Base-by-base conservation (phyloP, 176 grass and related monocot species). In the Triticum turgidum region DNA sequence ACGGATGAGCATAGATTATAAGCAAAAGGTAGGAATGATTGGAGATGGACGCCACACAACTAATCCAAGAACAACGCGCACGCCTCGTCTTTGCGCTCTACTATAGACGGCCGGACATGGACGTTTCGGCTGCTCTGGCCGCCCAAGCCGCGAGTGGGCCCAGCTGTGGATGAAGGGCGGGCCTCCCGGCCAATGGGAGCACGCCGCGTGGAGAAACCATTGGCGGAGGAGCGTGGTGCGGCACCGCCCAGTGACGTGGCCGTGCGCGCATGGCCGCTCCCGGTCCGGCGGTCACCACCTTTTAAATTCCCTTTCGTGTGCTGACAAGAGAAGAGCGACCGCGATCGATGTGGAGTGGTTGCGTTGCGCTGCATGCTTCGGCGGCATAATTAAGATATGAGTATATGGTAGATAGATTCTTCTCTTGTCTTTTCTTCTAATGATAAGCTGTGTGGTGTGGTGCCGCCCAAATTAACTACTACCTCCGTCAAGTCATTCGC, bases 161-260 rank as follows among this genome's bases (percentile, higher is more conserved):
- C 45, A 58, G 44, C 65, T 5, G 27, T 14, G 5, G 61, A 73
- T 81, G 2, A 9, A 54, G 69, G 83, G 69, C 84, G 89, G 84
- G 84, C 84, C 80, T 90, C 84, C 84, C 4, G n/a, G 3, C 65
- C 80, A 72, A 0, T 61, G 34, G 52, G 4, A 59, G 1, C 4
- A 11, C 2, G 80, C 74, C 89, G 83, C 89, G 89, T 80, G 89
- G 65, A 76, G 6, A 1, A 76, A 80, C 81, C 10, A 83, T 37
- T 90, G 80, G 80, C 56, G 7, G 35, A 17, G 63, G 17, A 9
- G 69, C 44, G 32, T 5, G 59, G 69, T 56, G 69, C 58, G 81
- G 81, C 84, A 44, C 84, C 85, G 85, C 74, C 85, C 88, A 27
- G 22, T 73, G 89, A 90, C 80, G 80, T 75, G 35, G 80, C 85